These are phyloP conservation scores for Castanospermum australe DNA, from an alignment of 306 rosid species.

Conservation along the genomic window DNA sequence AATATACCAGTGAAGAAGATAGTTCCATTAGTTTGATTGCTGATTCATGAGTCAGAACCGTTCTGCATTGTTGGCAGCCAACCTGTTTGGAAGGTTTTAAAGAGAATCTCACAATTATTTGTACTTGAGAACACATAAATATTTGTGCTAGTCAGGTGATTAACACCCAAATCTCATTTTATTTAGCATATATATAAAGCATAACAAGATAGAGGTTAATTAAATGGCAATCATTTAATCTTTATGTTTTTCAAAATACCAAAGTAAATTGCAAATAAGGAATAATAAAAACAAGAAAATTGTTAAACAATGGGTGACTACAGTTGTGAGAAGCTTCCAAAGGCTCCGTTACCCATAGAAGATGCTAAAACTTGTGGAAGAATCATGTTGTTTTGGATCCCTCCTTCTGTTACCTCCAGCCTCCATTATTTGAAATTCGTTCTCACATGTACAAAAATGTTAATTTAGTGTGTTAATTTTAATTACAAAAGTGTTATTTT, in stretches of 20 bases:
- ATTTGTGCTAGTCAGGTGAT: neutral
- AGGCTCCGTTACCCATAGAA: neutral
- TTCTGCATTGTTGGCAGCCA: neutral
- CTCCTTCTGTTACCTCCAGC: neutral
- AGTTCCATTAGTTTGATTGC: neutral
- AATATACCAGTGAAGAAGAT: neutral
- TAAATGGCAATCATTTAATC: neutral
- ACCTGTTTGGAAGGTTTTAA: neutral
- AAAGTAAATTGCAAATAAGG: neutral
- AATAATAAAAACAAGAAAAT: neutral
- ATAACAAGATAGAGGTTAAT: neutral
- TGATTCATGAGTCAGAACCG: neutral
- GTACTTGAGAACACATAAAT: neutral
- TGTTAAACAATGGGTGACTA: neutral
- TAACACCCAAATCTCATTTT: neutral
- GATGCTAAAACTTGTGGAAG: neutral
- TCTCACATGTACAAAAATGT: too few species aligned
- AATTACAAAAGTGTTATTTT: too few species aligned
- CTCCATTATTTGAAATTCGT: neutral
- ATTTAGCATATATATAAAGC: neutral
- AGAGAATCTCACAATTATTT: neutral
- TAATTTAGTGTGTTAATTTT: too few species aligned
- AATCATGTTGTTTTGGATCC: neutral
- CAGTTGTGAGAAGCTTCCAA: neutral
- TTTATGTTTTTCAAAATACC: neutral